Evolutionary conservation across 495 filamentous ascomycete genomes (phyloP).

Genomic region (Penicillium nucicola): DNA sequence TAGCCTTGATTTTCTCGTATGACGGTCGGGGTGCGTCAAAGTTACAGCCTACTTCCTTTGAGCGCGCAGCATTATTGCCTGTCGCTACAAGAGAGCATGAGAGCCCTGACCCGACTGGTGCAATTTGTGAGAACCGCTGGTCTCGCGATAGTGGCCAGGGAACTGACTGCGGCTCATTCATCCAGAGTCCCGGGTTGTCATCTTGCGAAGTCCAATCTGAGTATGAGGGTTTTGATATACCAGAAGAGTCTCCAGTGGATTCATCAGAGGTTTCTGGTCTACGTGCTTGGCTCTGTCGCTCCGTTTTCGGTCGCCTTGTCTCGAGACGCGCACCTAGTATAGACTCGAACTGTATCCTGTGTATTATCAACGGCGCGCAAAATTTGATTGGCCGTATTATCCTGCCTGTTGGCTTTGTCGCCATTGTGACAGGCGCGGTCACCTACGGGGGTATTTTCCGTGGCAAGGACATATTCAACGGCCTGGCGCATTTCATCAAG

Average conservation of each 20-base stretch:
- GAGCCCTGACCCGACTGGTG: conserved; percentile 32
- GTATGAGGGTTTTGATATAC: conserved; percentile 50
- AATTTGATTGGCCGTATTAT: conserved; percentile 60
- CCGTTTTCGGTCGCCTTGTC: conserved; percentile 45
- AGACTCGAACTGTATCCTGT: conserved; percentile 58
- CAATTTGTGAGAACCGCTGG: conserved; percentile 56
- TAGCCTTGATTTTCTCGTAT: conserved; percentile 61
- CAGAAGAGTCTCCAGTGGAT: conserved; percentile 44
- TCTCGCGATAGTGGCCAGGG: conserved; percentile 90
- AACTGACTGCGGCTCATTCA: conserved; percentile 67
- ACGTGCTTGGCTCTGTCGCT: conserved; percentile 44
- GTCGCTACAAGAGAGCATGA: conserved; percentile 63
- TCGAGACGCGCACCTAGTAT: conserved; percentile 48
- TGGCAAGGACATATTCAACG: conserved; percentile 67
- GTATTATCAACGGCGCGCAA: conserved; percentile 56
- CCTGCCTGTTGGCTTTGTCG: conserved; percentile 61
- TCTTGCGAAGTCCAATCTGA: conserved; percentile 53
- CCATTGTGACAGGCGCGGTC: conserved; percentile 59
- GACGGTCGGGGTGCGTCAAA: conserved; percentile 34
- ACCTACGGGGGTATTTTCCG: conserved; percentile 70
- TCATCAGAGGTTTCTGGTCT: conserved; percentile 25
- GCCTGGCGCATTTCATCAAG: conserved; percentile 91
- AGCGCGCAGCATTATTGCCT: conserved; percentile 59
- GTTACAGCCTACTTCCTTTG: conserved; percentile 12
- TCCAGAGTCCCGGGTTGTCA: conserved; percentile 61